Base-by-base conservation (phyloP, 257 asterid species). In the Eustoma russellianum region DNA sequence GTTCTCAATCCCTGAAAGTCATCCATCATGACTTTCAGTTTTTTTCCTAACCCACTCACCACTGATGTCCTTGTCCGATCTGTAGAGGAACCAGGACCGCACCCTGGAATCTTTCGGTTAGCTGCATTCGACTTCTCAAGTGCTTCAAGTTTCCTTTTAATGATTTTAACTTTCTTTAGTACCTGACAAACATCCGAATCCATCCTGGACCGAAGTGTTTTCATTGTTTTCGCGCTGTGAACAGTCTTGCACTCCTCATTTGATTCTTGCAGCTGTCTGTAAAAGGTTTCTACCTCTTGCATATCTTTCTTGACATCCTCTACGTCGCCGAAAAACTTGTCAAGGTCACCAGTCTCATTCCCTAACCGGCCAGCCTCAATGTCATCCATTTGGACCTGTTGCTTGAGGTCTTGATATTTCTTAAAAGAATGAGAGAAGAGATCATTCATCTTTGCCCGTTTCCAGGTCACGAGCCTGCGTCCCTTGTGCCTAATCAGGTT, bases 11-110 rank as follows among this genome's bases (percentile, higher is more conserved):
- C 64, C 41, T 70, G 77, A 17, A 75, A 75, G 35, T 75, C 77
- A 33, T 75, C 80, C 80, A 75, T 75, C 69, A 70, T 41, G 5
- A 33, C 63, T 46, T 75, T 70, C 40, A 75, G 43, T 35, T 75
- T 75, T 34, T 75, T 75, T 0, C 81, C 81, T 64, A 75, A 53
- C 11, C 81, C 81, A 15, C 77, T 70, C 17, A 75, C 81, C 5
- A 75, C 81, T 4, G 77, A 71, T 17, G 72, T 75, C 50, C 81
- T 53, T 2, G 81, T 75, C 24, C 81, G 53, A 43, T 75, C 81
- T 0, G 77, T 59, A 10, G 81, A 75, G 9, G 81, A 75, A 7
- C 80, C 80, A 1, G 80, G 77, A 1, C 80, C 80, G 45, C 77
- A 75, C 2, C 77, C 77, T 1, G 69, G 56, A 46, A 75, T 45